phyloP scores from a whole-genome alignment of 1,284 basidiomycete species.

The Tilletia caries region DNA sequence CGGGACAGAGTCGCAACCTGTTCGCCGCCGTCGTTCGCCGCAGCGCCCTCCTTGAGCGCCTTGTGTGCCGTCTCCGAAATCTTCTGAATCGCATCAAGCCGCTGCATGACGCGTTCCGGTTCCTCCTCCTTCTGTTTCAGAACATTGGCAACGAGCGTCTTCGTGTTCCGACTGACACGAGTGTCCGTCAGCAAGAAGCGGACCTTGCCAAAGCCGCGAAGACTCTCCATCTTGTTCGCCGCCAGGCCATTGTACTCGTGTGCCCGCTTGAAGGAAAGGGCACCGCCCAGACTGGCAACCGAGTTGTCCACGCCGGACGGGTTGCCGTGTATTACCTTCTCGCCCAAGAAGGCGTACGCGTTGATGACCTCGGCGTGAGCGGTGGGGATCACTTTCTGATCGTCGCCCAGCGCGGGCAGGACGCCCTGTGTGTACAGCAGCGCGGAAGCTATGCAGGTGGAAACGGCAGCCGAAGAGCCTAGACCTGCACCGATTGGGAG shows the following conservation, averaged over 20 bases:
- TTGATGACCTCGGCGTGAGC: conserved; percentile 74
- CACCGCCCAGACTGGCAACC: conserved; percentile 87
- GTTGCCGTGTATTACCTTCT: conserved; percentile 96
- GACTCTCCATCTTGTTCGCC: conserved; percentile 71
- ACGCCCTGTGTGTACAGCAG: conserved; percentile 61
- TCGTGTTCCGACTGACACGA: conserved; percentile 86
- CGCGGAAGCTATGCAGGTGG: conserved; percentile 76
- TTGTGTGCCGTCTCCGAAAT: conserved; percentile 39
- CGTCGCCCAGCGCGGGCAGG: conserved; percentile 57
- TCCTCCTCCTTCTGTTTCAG: conserved; percentile 68
- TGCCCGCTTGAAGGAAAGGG: conserved; percentile 80
- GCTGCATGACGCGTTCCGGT: conserved; percentile 47
- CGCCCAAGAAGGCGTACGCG: conserved; percentile 86
- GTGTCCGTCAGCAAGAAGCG: conserved; percentile 89
- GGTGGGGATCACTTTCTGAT: conserved; percentile 11
- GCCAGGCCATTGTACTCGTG: conserved; percentile 62
- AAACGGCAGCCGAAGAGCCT: conserved; percentile 94
- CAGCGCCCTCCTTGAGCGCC: conserved; percentile 21
- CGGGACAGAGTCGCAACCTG: not conserved
- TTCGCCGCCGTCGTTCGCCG: not conserved
- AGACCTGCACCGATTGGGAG: conserved; percentile 97
- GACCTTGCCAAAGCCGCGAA: conserved; percentile 66
- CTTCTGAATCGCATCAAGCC: conserved; percentile 29
- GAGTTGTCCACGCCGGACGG: conserved; percentile 97
- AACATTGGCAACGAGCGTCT: conserved; percentile 86